Conservation (phyloP, 495 filamentous ascomycete species). For the Tuber aestivum region DNA sequence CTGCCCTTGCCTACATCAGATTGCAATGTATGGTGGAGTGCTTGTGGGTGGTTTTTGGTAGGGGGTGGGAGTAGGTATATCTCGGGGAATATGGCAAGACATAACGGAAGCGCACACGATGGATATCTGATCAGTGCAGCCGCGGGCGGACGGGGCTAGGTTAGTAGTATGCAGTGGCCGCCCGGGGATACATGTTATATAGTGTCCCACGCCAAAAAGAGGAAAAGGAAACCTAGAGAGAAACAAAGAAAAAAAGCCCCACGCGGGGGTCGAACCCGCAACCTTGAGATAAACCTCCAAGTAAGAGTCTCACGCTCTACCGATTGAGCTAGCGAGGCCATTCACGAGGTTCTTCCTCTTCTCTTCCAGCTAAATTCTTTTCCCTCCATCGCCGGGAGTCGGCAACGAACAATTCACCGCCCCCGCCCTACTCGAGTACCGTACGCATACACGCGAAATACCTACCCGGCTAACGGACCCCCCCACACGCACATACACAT, state of each 20-base stretch:
- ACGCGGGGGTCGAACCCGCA: slow-evolving; percentile 57
- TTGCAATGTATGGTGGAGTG: too few species aligned
- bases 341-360: neutral
- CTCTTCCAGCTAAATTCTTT: neutral
- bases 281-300: slow-evolving; percentile 51
- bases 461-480: neutral
- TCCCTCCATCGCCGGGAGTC: too few species aligned
- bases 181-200: too few species aligned
- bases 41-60: too few species aligned
- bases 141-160: too few species aligned
- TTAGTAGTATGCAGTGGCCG: too few species aligned
- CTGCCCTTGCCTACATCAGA: too few species aligned
- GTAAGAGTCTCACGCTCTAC: slow-evolving; percentile 34
- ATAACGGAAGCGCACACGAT: too few species aligned
- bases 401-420: too few species aligned
- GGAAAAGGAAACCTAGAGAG: neutral
- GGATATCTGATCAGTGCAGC: too few species aligned
- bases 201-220: neutral
- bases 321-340: slow-evolving; percentile 32
- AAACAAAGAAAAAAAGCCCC: slow-evolving; percentile 43
- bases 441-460: neutral
- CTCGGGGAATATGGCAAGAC: too few species aligned
- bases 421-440: neutral
- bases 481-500: neutral
- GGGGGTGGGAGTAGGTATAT: too few species aligned